Evolutionary conservation across 2,329 filamentous ascomycete genomes (phyloP), one percentile per base, ranked within the genome.

Genomic region (Xylariales sp.): DNA sequence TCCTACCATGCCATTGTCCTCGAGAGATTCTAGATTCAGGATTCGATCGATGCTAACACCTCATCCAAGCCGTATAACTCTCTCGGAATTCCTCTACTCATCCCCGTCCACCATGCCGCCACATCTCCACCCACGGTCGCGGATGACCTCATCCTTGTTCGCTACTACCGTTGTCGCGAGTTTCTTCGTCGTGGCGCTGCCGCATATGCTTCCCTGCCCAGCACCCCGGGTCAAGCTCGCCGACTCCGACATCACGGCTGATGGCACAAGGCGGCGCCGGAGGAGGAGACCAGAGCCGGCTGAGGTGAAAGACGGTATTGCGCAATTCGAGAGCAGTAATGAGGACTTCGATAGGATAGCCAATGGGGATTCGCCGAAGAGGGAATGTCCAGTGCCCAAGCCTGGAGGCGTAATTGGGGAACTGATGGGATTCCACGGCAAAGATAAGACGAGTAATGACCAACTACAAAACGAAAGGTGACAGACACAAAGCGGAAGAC

Each of bases 331-430:
- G 38, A 50, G 54, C 38, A 53, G 57, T 33, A 54, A 56, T 21
- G 63, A 70, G 49, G 55, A 68, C 46, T 43, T 39, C 35, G 49
- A 41, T 46, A 47, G 45, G 32, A 24, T 41, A n/a, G 29, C 44
- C 32, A 45, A 66, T 54, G 48, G 45, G 48, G 69, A 66, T 38
- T 55, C 64, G 31, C 11, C 29, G 15, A 72, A 72, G 55, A 76
- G 88, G 53, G 88, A 94, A 58, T 98, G 93, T 57, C 93, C 93
- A 0, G 81, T 98, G 11, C 93, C 93, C 5, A 96, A 96, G 63
- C 91, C 93, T 0, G 74, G 80, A 21, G 90, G 89, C 3, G 65
- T 89, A 23, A 65, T 95, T 31, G 87, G 86, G 11, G 77, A 85
- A 55, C 69, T 91, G 50, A 63, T 93, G 44, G 88, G 87, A 0